A percentile compares a stretch with the other conserved stretches of the same genome.
These are phyloP conservation scores for Euptelea pleiosperma DNA, from an alignment of 164 flowering plant species.

Conservation along the genomic window DNA sequence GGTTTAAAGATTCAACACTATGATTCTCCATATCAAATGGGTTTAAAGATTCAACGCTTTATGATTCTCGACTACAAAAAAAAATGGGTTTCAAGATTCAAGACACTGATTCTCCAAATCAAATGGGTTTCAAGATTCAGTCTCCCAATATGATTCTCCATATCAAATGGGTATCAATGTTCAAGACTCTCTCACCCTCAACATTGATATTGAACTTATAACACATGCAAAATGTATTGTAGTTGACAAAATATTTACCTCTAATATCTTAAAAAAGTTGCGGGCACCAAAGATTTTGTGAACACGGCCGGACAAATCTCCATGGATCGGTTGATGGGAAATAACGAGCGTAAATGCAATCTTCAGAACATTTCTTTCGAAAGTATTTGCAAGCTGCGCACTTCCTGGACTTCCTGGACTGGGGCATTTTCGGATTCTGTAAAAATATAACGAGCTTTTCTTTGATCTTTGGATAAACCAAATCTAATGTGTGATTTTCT, in stretches of 20 bases:
- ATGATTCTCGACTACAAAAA: too few relatives aligned
- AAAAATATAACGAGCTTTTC: constrained; percentile 11
- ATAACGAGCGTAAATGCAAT: constrained; percentile 30
- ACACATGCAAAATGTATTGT: neutral
- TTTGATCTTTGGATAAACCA: constrained; percentile 5
- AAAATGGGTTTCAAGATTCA: too few relatives aligned
- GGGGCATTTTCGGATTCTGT: constrained; percentile 15
- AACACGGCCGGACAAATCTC: constrained; percentile 28
- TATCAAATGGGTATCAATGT: too few relatives aligned
- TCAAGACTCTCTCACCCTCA: too few relatives aligned
- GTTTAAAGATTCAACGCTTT: too few relatives aligned
- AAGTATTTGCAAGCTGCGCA: constrained; percentile 35
- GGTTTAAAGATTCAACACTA: too few relatives aligned
- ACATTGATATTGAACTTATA: too few relatives aligned
- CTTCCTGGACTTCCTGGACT: constrained; percentile 12
- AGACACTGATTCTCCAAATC: too few relatives aligned
- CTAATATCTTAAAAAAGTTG: constrained; percentile 25
- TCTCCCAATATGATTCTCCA: too few relatives aligned
- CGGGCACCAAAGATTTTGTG: constrained; percentile 36
- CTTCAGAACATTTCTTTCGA: constrained; percentile 26
- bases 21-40: too few relatives aligned
- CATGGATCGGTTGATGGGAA: constrained; percentile 28
- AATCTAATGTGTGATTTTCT: too few relatives aligned
- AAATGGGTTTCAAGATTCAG: too few relatives aligned
- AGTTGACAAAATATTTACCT: constrained; percentile 14